Evolutionary conservation across 2,329 filamentous ascomycete genomes (phyloP).

Genomic region (Fusarium citri): DNA sequence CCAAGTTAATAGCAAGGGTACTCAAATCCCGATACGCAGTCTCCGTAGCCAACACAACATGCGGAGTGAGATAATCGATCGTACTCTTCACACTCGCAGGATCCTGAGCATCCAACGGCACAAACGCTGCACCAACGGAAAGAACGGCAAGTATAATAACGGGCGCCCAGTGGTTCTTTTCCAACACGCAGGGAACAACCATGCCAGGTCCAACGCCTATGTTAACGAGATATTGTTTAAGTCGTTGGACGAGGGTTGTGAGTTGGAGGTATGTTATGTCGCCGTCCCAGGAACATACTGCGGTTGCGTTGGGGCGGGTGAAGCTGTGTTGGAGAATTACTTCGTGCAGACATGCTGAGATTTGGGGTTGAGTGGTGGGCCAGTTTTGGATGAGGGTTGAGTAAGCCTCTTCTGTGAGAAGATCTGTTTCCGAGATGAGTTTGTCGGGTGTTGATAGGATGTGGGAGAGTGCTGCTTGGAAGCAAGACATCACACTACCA

Average conservation of each 20-base stretch:
- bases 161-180: conserved; percentile 76
- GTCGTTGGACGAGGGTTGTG: conserved; percentile 52
- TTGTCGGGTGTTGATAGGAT: conserved; percentile 57
- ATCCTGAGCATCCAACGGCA: conserved; percentile 61
- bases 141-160: conserved; percentile 76
- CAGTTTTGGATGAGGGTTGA: conserved; percentile 66
- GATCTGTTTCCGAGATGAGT: conserved; percentile 59
- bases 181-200: conserved; percentile 74
- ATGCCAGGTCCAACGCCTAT: conserved; percentile 64
- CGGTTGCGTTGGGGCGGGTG: conserved; percentile 54
- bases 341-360: conserved; percentile 58
- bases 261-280: conserved; percentile 57
- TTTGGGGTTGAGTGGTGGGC: conserved; percentile 54
- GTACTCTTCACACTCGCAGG: conserved; percentile 56
- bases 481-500: conserved; percentile 62
- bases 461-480: conserved; percentile 63
- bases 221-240: conserved; percentile 60
- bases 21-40: conserved; percentile 55
- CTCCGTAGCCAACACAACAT: conserved; percentile 59
- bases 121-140: conserved; percentile 66
- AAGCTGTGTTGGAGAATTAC: conserved; percentile 57
- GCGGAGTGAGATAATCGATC: conserved; percentile 57
- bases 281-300: conserved; percentile 60
- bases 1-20: conserved; percentile 54
- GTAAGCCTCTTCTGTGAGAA: conserved; percentile 67